Evolutionary conservation across 192 early-diverging fungal species (phyloP).

Genomic region (Backusella liffmaniae): DNA sequence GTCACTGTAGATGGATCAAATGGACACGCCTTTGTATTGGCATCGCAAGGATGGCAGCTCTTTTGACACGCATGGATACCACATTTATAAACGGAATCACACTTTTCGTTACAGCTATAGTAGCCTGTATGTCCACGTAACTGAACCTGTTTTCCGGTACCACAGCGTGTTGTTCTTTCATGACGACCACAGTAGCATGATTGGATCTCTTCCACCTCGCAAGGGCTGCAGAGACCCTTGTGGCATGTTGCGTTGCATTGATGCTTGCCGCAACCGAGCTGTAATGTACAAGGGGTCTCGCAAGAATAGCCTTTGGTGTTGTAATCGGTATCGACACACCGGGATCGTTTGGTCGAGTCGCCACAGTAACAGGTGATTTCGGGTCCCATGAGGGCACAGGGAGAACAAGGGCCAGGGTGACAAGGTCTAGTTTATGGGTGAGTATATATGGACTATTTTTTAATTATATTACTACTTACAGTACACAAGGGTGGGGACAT

Average conservation of each 20-base stretch:
- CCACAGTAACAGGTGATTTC: constrained; percentile 83
- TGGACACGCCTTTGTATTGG: constrained; percentile 42
- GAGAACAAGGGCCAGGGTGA: constrained; percentile 93
- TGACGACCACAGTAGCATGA: constrained; percentile 68
- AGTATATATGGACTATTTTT: background rate
- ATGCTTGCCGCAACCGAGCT: constrained; percentile 69
- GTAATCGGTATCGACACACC: constrained; percentile 74
- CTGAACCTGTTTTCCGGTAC: constrained; percentile 46
- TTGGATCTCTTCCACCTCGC: constrained; percentile 51
- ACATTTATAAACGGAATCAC: constrained; percentile 45
- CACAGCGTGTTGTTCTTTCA: constrained; percentile 55
- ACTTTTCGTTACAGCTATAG: constrained; percentile 45
- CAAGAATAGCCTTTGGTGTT: constrained; percentile 66
- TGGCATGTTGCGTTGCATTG: constrained; percentile 66
- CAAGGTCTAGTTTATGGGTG: constrained; percentile 53
- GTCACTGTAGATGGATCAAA: constrained; percentile 44
- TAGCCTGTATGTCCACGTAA: constrained; percentile 39
- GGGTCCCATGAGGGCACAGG: constrained; percentile 79
- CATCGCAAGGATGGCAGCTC: constrained; percentile 50
- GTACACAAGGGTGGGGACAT: constrained; percentile 78
- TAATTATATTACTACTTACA: constrained; percentile 40
- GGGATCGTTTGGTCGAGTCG: constrained; percentile 53
- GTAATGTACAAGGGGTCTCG: constrained; percentile 60
- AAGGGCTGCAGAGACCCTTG: constrained; percentile 66
- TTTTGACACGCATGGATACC: constrained; percentile 47